Percentiles rank a stretch among this genome's conserved stretches.
These are phyloP conservation scores for Helotiales sp. DNA, from an alignment of 2,329 filamentous ascomycete species.

Conservation along the genomic window DNA sequence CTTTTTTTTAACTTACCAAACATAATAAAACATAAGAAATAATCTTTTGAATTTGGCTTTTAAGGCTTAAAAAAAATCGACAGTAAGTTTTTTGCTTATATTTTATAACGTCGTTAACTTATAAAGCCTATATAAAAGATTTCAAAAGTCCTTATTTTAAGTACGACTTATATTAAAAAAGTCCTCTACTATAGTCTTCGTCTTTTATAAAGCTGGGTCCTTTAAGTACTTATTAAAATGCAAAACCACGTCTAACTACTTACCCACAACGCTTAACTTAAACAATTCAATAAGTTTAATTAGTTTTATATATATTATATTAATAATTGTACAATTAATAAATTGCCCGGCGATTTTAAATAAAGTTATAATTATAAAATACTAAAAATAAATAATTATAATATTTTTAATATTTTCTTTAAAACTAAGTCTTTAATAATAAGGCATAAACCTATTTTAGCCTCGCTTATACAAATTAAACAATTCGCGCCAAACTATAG, in stretches of 20 bases:
- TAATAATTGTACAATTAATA: neutral
- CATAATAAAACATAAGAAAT: constrained; percentile 17
- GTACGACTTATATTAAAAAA: constrained; percentile 11
- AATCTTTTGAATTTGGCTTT: constrained; percentile 15
- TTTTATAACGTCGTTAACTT: constrained; percentile 14
- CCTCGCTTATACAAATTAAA: neutral
- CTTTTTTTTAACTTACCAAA: neutral
- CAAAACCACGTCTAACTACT: constrained; percentile 9
- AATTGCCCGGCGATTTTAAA: neutral
- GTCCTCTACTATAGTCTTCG: constrained; percentile 9
- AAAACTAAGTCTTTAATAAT: neutral
- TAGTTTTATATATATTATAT: constrained; percentile 17
- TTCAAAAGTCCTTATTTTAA: neutral
- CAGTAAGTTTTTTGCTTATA: constrained; percentile 12
- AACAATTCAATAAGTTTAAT: constrained; percentile 11
- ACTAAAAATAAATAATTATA: neutral
- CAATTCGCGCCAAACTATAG: neutral
- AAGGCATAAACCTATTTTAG: constrained; percentile 2
- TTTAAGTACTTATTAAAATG: constrained; percentile 10
- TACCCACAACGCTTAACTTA: constrained; percentile 7
- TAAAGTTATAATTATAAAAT: constrained; percentile 5
- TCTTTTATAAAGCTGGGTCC: constrained; percentile 11
- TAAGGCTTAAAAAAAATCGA: constrained; percentile 13
- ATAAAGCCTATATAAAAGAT: neutral
- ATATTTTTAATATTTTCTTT: neutral